These are phyloP conservation scores for Zygnema circumcarinatum DNA, from an alignment of 139 green algal species.

Conservation along the genomic window DNA sequence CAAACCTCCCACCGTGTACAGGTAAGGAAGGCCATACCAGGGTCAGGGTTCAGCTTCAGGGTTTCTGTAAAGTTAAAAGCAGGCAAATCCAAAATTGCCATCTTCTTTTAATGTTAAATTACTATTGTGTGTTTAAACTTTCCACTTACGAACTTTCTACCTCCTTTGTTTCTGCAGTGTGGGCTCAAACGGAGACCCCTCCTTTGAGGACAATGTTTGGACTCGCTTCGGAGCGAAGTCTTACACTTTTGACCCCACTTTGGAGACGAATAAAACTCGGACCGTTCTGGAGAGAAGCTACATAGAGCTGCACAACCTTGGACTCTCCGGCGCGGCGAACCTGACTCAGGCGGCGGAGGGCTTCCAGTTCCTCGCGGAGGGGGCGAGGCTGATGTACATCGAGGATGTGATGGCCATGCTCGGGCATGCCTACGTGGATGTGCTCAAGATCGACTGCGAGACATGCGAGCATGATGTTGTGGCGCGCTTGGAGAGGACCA, in stretches of 20 bases:
- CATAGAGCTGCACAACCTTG: slow-evolving; percentile 19
- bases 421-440: slow-evolving; percentile 29
- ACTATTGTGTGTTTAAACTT: too few species aligned
- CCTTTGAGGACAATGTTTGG: slow-evolving; percentile 25
- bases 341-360: too few species aligned
- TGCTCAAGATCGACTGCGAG: slow-evolving; percentile 56
- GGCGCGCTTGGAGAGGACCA: neutral
- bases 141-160: too few species aligned
- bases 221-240: neutral
- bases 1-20: too few species aligned
- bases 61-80: too few species aligned
- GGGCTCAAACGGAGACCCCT: slow-evolving; percentile 7
- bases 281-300: neutral
- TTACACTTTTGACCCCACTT: slow-evolving; percentile 32
- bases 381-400: too few species aligned
- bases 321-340: neutral
- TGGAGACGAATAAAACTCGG: neutral
- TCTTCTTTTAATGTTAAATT: too few species aligned
- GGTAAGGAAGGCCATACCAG: too few species aligned
- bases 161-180: too few species aligned
- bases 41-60: too few species aligned
- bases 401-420: slow-evolving; percentile 17
- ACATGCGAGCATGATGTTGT: slow-evolving; percentile 28
- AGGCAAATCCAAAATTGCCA: too few species aligned
- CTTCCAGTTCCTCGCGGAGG: too few species aligned